Evolutionary conservation across 2,329 filamentous ascomycete species (phyloP), one percentile per base, ranked within the genome.

Genomic region (Stemphylium beticola): DNA sequence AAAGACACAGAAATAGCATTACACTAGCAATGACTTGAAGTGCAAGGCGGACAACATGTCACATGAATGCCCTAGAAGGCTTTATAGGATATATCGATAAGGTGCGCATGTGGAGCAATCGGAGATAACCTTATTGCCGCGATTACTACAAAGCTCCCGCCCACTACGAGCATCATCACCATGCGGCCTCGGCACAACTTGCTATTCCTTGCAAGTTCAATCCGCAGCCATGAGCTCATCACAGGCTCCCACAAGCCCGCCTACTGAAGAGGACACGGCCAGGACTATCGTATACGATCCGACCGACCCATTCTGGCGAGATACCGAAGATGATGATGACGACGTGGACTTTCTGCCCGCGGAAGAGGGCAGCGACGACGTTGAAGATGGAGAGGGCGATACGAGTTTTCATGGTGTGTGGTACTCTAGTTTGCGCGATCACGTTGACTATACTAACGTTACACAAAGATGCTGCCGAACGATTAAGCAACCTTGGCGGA

Each of bases 321-420:
- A 73, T 52, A 68, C 60, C 36, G 66, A 69, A 34, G 65, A 67
- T 37, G 73, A 74, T 51, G 74, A 74, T 61, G 77, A 80, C 74
- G 80, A 83, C 73, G 81, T 82, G 76, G 80, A 82, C 58, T 81
- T 78, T 71, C 74, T 81, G 64, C 74, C 77, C 24, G 74, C 77
- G 40, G 68, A 76, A 52, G 77, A 78, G 54, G 72, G 72, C 12
- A 74, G 65, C 45, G 74, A 77, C 20, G 66, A 74, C 14, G 72
- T 72, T 10, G 76, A 78, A 8, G 74, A 75, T n/a, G 75, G 69
- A 8, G 67, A 76, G 38, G 69, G 72, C 2, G 69, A 74, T 17
- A 53, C 66, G 3, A 69, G 69, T 31, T 77, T 73, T 42, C 72
- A 76, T 39, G 74, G 75, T 76, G 63, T 18, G 34, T 15, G 37